Base-by-base conservation (phyloP, 352 stramenopile species). In the Pythium rishiriense region DNA sequence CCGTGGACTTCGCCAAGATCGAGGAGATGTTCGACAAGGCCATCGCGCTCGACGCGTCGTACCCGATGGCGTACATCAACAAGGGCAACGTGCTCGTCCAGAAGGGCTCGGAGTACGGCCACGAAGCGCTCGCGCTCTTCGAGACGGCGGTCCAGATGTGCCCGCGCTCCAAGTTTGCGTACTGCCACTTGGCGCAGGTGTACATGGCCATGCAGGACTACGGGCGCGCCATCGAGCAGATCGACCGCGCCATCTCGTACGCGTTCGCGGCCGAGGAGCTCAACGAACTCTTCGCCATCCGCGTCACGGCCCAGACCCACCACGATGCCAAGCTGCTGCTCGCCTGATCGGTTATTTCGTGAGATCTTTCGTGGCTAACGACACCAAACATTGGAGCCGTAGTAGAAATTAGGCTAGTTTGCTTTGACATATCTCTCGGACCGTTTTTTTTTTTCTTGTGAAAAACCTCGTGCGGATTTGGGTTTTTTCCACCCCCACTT, bases 151-250 rank as follows among this genome's bases (percentile, higher is more conserved):
- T 91, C 46, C 72, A 81, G 56, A 88, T 83, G 76, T 91, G 83
- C 19, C 85, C 85, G 48, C 81, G 83, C 58, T 93, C 83, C 64
- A 91, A 93, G 76, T 90, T 91, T 37, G 85, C 85, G 24, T 88
- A 91, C 74, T 90, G 81, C 72, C 83, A 93, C 63, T 45, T 93
- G 46, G 85, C 85, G 37, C 85, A 93, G 66, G 81, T 93, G 58
- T 92, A 91, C 72, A 89, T 93, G 83, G 83, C 83, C 37, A 91
- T 93, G 85, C 83, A 92, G 65, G 83, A 91, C 56, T 91, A 92
- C 64, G 67, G 78, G 29, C 78, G 75, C 49, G 85, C 85, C 42
- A 87, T 93, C 43, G 81, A 91, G 72, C 83, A 92, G 73, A 91
- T 92, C 51, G 83, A 93, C 70, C 73, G 84, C 63, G 85, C 85